Conservation (phyloP, 768 basidiomycete species). For the Kwoniella dendrophila region DNA sequence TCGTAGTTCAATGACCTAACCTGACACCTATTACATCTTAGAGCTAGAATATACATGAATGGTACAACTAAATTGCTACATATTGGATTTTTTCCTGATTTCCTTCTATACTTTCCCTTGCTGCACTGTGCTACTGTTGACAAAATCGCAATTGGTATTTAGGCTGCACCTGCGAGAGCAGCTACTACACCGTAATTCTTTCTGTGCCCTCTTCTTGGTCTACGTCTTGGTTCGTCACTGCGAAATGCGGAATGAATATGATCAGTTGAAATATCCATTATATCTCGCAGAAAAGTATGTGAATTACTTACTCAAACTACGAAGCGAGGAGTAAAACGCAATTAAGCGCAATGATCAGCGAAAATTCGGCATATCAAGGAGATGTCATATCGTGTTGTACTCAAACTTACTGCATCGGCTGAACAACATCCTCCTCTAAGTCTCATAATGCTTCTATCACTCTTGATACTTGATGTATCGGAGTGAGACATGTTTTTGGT, state of each 20-base stretch:
- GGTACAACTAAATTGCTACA: too few relatives aligned
- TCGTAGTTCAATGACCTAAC: too few relatives aligned
- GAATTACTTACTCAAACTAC: constrained; percentile 8
- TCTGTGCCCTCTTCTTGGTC: constrained; percentile 1
- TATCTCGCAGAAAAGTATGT: neutral
- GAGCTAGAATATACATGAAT: too few relatives aligned
- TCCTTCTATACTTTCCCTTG: too few relatives aligned
- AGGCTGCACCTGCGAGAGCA: constrained; percentile 6
- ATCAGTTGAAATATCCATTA: neutral
- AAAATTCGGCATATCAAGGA: neutral
- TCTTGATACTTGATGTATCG: neutral
- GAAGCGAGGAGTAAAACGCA: neutral
- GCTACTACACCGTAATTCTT: constrained; percentile 13
- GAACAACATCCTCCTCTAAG: constrained; percentile 10
- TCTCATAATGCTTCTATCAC: neutral
- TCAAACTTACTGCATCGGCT: neutral
- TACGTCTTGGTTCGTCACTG: constrained; percentile 1
- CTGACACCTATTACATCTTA: too few relatives aligned
- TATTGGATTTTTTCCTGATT: too few relatives aligned
- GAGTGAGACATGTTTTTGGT: neutral
- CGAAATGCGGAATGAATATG: neutral
- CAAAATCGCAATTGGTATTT: neutral
- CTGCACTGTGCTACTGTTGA: neutral
- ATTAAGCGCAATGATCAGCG: neutral
- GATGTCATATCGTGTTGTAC: neutral